Conservation (phyloP, 331 rosid species). For the Phaseolus coccineus region DNA sequence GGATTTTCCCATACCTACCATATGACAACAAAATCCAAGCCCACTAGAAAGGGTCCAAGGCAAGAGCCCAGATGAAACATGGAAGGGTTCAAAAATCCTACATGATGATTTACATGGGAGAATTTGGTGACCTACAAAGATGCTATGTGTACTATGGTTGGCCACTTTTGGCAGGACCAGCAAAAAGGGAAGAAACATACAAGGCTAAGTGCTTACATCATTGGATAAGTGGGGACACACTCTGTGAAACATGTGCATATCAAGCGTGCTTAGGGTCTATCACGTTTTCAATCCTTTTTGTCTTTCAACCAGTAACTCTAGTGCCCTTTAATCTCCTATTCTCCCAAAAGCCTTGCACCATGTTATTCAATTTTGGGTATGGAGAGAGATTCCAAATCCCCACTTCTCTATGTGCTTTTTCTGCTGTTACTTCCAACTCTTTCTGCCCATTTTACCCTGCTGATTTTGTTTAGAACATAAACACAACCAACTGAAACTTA, state of each 20-base stretch:
- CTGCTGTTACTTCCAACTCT: slow-evolving; percentile 26
- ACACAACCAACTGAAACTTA: not conserved
- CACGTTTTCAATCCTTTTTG: slow-evolving; percentile 60
- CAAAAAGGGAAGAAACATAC: slow-evolving; percentile 1
- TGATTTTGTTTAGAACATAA: not conserved
- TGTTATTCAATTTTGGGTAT: slow-evolving; percentile 37
- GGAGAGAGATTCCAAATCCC: slow-evolving; percentile 42
- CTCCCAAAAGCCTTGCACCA: slow-evolving; percentile 29
- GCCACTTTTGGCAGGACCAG: slow-evolving; percentile 40
- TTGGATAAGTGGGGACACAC: slow-evolving; percentile 64
- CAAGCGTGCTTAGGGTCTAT: slow-evolving; percentile 70
- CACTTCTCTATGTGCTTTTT: slow-evolving; percentile 43
- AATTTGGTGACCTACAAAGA: slow-evolving; percentile 4
- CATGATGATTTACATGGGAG: not conserved
- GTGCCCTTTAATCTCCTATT: slow-evolving; percentile 42
- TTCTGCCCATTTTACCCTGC: slow-evolving; percentile 16
- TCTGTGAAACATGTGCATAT: slow-evolving; percentile 49
- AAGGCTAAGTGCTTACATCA: slow-evolving; percentile 32
- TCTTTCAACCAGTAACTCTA: slow-evolving; percentile 51
- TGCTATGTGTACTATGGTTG: slow-evolving; percentile 26
- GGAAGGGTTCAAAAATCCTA: not conserved
- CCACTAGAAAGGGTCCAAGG: slow-evolving; percentile 8
- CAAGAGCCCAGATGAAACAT: slow-evolving; percentile 8
- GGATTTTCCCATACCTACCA: too few species aligned
- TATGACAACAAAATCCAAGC: slow-evolving; percentile 1